Conservation (phyloP, 2,329 filamentous ascomycete genomes). For the Colletotrichum cuscutae region DNA sequence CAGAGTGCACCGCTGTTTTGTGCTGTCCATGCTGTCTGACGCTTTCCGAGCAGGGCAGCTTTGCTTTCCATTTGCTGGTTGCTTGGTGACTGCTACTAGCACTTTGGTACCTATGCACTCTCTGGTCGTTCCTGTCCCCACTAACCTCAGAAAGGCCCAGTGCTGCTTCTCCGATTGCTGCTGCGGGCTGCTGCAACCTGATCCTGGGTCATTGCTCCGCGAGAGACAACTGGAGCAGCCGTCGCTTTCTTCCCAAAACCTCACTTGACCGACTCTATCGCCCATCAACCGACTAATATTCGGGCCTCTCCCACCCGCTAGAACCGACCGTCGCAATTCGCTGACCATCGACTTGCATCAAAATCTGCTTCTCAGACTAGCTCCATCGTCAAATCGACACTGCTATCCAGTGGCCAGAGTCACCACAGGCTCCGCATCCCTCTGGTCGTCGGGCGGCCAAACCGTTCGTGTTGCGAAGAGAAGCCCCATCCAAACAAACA, state of each 20-base stretch:
- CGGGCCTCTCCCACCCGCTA: constrained; percentile 29
- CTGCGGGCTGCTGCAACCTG: constrained; percentile 23
- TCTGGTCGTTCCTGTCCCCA: not conserved
- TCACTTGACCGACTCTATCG: constrained; percentile 32
- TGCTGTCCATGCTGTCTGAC: constrained; percentile 10
- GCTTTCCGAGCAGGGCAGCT: not conserved
- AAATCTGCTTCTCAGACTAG: not conserved
- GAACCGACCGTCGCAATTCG: constrained; percentile 17
- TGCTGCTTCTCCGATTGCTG: constrained; percentile 22
- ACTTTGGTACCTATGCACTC: not conserved
- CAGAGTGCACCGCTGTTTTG: not conserved
- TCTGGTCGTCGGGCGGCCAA: constrained; percentile 24
- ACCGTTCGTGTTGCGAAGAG: constrained; percentile 28
- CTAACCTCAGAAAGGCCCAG: constrained; percentile 25
- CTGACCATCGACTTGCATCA: constrained; percentile 1
- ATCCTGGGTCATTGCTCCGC: constrained; percentile 26
- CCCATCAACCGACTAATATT: constrained; percentile 28
- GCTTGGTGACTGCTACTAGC: constrained; percentile 21
- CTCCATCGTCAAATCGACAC: constrained; percentile 4
- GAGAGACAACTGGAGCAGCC: constrained; percentile 33
- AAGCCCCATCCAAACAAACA: constrained; percentile 31
- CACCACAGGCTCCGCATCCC: constrained; percentile 15
- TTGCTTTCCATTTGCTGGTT: constrained; percentile 23
- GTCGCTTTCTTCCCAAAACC: constrained; percentile 32
- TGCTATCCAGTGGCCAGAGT: not conserved